Percentiles rank a stretch among this genome's conserved stretches.
phyloP scores from a whole-genome alignment of 306 rosid genomes.

The Dryas alaskensis region DNA sequence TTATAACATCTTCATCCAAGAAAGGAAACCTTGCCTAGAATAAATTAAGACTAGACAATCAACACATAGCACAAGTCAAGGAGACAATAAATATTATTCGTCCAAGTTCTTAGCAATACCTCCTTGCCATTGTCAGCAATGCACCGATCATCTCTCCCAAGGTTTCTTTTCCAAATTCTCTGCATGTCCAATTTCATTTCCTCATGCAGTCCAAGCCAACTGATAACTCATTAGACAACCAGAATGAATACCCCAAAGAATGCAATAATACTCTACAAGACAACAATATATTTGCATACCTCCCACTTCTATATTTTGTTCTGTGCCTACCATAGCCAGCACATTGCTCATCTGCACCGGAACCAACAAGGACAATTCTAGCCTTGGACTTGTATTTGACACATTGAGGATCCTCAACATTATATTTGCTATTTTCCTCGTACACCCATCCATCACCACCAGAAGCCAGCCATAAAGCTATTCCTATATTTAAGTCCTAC shows the following conservation, averaged over 20 bases:
- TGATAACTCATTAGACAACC: conserved; percentile 34
- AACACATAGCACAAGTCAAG: conserved; percentile 2
- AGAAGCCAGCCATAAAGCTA: conserved; percentile 90
- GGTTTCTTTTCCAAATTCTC: conserved; percentile 98
- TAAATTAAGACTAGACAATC: conserved; percentile 13
- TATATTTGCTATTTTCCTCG: conserved; percentile 37
- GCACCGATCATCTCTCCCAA: conserved; percentile 96
- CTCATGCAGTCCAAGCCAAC: conserved; percentile 78
- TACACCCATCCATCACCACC: conserved; percentile 82
- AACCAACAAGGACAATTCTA: conserved; percentile 93
- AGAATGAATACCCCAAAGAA: conserved; percentile 21
- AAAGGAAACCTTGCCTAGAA: conserved; percentile 89
- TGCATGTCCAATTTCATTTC: conserved; percentile 97
- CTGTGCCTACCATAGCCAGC: conserved; percentile 98
- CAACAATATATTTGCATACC: conserved; percentile 42
- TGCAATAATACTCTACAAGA: background rate
- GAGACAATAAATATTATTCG: conserved; percentile 8
- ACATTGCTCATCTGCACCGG: conserved; percentile 99
- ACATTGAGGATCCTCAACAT: conserved; percentile 39
- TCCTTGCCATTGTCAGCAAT: conserved; percentile 93
- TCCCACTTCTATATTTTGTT: conserved; percentile 74
- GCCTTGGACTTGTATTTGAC: conserved; percentile 72
- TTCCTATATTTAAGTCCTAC: conserved; percentile 92
- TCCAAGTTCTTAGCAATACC: conserved; percentile 46
- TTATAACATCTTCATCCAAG: conserved; percentile 91